Evolutionary conservation across 257 asterid genomes (phyloP), one percentile per base, ranked within the genome.

Genomic region (Lithospermum erythrorhizon): DNA sequence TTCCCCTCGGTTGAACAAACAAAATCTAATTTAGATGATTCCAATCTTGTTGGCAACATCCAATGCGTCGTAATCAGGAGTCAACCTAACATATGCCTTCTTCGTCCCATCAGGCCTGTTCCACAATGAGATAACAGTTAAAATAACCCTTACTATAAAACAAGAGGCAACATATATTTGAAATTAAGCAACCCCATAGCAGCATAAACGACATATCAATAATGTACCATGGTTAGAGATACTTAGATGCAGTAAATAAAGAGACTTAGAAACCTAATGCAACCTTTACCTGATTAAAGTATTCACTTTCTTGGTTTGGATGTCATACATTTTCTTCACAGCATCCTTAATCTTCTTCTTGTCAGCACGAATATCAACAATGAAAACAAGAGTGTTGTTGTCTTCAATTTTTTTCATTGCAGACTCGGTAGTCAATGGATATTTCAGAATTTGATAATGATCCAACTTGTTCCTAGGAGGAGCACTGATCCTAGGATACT

Each of bases 21-120:
- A 62, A 56, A 27, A 52, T 55, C 21, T 41, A 51, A 14, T 32
- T 71, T 68, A 76, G 70, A 76, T 72, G 62, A 76, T 76, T 59
- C 81, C 81, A 21, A 76, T 76, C 81, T 76, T 76, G 75, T 76
- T 76, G 25, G 81, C 81, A 35, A 76, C 81, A 21, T 76, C 81
- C 73, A 76, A 62, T 5, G 81, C 81, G 54, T 76, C 81, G 21
- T 57, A 76, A 45, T 76, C 81, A 0, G 81, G 78, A n/a, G 81
- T 76, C 75, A 76, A 72, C 61, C 78, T 59, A 16, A 76, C 81
- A 54, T 76, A 76, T 0, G 81, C 81, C 61, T 76, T 76, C 70
- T 76, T 76, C 15, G 81, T 76, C 35, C 81, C 81, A 68, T 76
- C 81, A 6, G 81, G 81, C 75, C 81, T 76, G 76, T 22, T 30